Evolutionary conservation across 352 stramenopile genomes (phyloP), one percentile per base, ranked within the genome.

Genomic region (Sclerospora graminicola): DNA sequence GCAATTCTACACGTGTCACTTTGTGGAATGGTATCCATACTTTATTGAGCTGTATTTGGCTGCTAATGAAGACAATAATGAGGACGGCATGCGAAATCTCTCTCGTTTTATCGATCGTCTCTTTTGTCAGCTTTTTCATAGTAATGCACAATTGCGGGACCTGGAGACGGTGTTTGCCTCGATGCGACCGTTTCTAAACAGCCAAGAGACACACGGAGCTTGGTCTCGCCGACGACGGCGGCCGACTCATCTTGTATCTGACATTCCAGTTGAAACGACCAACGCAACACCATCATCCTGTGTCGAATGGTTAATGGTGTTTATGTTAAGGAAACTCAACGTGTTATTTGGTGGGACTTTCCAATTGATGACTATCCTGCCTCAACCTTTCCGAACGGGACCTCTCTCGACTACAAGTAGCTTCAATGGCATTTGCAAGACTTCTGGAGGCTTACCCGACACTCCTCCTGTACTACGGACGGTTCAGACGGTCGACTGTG

Each of bases 101-200:
- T 87, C 73, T 32, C 61, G 76, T 8, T 89, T 89, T 57, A 84
- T 91, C 32, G 79, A 91, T 40, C 74, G 79, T 19, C 48, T 91
- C 0, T 91, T 91, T 28, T 91, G 79, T 39, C 79, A 91, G 46
- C 60, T 91, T 8, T 91, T 91, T 48, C 79, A 91, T 46, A 89
- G 74, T 41, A 78, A 76, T 0, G 72, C 74, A 13, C 79, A 91
- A 41, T 56, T 91, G 1, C 63, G 69, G 6, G 70, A 84, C 34
- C 61, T 90, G 8, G 75, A 90, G 35, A 56, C 43, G 4, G 45
- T 71, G 0, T 85, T 82, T 13, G 48, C 54, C 6, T 54, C 57
- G 11, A 54, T 63, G 45, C 40, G 57, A 30, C 48, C 47, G n/a
- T 39, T 27, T 15, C 41, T 45, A 10, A 52, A 48, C 18, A 18